Conservation (phyloP, 2,329 filamentous ascomycete genomes). For the Colletotrichum sublineola region DNA sequence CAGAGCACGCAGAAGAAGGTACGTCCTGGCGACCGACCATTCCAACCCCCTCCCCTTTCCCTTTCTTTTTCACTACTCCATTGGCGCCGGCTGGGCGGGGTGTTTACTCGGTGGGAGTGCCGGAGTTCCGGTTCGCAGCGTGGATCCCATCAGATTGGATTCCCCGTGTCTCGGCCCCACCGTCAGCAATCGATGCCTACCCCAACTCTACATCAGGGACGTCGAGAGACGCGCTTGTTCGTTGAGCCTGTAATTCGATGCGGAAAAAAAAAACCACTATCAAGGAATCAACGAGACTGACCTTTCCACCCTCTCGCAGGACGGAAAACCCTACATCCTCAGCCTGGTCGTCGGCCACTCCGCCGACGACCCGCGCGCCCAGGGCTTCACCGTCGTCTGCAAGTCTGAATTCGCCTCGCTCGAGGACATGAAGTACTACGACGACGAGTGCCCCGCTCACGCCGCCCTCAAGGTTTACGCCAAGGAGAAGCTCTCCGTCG, state of each 20-base stretch:
- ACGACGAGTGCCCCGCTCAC: conserved; percentile 64
- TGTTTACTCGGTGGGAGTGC: background rate
- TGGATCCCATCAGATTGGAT: background rate
- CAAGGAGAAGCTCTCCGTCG: conserved; percentile 49
- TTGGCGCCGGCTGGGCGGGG: no score
- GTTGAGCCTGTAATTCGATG: background rate
- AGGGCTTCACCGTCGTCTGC: conserved; percentile 75
- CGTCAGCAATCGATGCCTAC: background rate
- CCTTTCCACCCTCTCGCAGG: conserved; percentile 56
- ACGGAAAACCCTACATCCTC: conserved; percentile 79
- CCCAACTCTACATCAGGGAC: background rate
- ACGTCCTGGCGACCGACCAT: conserved; percentile 33
- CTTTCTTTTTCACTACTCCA: no score
- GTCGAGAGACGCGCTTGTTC: background rate
- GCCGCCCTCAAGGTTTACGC: conserved; percentile 55
- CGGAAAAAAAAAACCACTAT: background rate
- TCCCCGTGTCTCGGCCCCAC: conserved; percentile 6
- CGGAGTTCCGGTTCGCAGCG: background rate
- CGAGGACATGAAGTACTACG: conserved; percentile 80
- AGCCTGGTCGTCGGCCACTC: conserved; percentile 66
- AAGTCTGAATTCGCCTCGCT: conserved; percentile 73
- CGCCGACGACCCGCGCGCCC: conserved; percentile 69
- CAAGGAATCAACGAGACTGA: background rate
- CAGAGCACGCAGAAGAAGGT: conserved; percentile 59
- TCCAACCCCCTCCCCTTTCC: background rate